These are phyloP conservation scores for Jackrogersella multiformis DNA, from an alignment of 495 filamentous ascomycete species.

Conservation along the genomic window DNA sequence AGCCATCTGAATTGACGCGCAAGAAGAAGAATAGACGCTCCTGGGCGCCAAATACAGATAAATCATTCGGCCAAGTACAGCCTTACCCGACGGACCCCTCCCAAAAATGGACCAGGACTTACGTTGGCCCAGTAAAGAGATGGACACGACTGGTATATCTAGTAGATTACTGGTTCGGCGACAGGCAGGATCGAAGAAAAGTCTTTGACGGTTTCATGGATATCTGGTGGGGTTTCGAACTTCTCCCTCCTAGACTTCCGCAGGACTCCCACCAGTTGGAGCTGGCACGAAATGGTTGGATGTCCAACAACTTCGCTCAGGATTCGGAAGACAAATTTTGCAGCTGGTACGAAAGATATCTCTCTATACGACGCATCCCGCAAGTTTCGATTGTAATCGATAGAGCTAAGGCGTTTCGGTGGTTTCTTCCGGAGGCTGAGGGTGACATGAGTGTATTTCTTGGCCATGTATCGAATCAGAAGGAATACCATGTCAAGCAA, in stretches of 20 bases:
- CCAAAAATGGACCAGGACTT: slow-evolving; percentile 56
- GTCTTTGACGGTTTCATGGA: slow-evolving; percentile 53
- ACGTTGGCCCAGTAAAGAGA: slow-evolving; percentile 55
- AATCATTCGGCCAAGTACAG: slow-evolving; percentile 50
- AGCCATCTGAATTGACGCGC: slow-evolving; percentile 6
- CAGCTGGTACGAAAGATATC: slow-evolving; percentile 46
- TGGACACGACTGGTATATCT: slow-evolving; percentile 56
- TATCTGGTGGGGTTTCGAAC: slow-evolving; percentile 50
- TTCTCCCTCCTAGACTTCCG: slow-evolving; percentile 50
- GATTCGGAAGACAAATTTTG: slow-evolving; percentile 41
- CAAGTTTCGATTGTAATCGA: slow-evolving; percentile 43
- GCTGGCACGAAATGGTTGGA: slow-evolving; percentile 51
- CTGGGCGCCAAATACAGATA: slow-evolving; percentile 35
- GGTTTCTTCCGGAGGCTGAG: slow-evolving; percentile 45
- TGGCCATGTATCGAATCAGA: slow-evolving; percentile 51
- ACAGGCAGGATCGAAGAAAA: slow-evolving; percentile 48
- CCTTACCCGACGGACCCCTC: slow-evolving; percentile 56
- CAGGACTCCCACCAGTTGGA: slow-evolving; percentile 42
- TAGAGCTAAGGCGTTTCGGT: slow-evolving; percentile 28
- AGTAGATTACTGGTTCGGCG: slow-evolving; percentile 56
- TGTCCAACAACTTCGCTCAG: slow-evolving; percentile 46
- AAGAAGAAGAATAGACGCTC: slow-evolving; percentile 27
- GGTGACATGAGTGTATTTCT: slow-evolving; percentile 48
- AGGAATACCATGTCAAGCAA: slow-evolving; percentile 46
- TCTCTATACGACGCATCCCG: slow-evolving; percentile 13